Evolutionary conservation across 176 grass and related monocot genomes (phyloP), one percentile per base, ranked within the genome.

Genomic region (Pontederia paniculata): DNA sequence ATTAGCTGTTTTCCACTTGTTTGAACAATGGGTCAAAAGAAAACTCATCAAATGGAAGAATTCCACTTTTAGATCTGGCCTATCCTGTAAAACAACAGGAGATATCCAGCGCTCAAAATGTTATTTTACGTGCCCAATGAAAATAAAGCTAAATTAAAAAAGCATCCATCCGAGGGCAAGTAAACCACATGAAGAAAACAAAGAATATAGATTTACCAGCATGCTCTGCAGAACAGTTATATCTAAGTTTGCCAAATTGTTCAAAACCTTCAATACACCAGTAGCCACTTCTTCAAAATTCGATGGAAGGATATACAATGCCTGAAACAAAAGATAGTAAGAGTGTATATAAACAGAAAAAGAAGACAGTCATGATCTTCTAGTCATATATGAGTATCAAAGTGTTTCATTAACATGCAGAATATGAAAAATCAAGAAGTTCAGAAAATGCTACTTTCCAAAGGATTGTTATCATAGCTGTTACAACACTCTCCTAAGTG

Each of bases 251-350:
- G 87, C 87, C 72, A 88, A 53, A 73, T 98, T 98, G 75, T 98
- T 98, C 74, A 98, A 63, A 88, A 98, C 78, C 74, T 98, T 98
- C 67, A 98, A 74, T 56, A 98, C 86, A 37, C 93, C 77, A 79
- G 87, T 98, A 59, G 93, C 83, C 22, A 91, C 93, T 83, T 88
- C 93, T 83, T 98, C 93, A 84, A 98, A 98, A 84, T 98, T 98
- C 68, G 93, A 98, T 57, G 93, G 93, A 75, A 98, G 93, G 62
- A 98, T 76, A 13, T 72, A 65, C 9, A 67, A 80, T 69, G 77
- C 81, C 93, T 98, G 78, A 84, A 77, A 78, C 47, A 10, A 45
- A 52, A 75, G 47, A 17, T 52, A 13, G 23, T 63, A 25, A 51
- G 14, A 67, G 54, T 23, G n/a, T 37, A 66, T 54, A 21, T 46